A percentile compares a stretch with the other conserved stretches of the same genome.
Conservation (phyloP, 768 basidiomycete species). For the Boletus coccyginus region DNA sequence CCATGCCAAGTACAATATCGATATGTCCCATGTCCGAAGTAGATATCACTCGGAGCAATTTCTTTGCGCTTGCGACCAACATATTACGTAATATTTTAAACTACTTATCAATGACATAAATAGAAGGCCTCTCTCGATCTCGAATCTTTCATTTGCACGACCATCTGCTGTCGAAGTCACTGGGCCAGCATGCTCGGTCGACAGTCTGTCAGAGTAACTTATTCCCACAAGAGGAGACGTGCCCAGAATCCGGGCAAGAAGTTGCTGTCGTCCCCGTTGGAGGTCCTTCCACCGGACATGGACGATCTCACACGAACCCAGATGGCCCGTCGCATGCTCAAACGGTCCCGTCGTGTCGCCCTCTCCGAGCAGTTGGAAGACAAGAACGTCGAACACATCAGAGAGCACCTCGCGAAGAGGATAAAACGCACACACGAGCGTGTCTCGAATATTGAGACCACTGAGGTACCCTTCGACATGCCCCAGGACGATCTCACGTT, state of each 20-base stretch:
- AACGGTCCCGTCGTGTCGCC: slow-evolving; percentile 42
- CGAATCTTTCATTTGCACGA: not conserved
- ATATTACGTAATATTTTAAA: slow-evolving; percentile 6
- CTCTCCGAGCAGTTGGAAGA: slow-evolving; percentile 22
- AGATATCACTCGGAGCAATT: too few relatives aligned
- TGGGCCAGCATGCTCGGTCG: slow-evolving; percentile 10
- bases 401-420: slow-evolving; percentile 34
- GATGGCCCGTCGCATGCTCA: slow-evolving; percentile 46
- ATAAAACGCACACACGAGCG: slow-evolving; percentile 25
- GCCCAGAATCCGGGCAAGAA: slow-evolving; percentile 3
- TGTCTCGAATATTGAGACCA: slow-evolving; percentile 1
- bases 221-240: slow-evolving; percentile 34
- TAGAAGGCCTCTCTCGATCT: not conserved
- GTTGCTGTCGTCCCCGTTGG: slow-evolving; percentile 27
- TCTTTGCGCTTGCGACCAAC: not conserved
- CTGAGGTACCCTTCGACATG: not conserved
- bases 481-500: slow-evolving; percentile 21
- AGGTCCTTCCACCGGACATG: slow-evolving; percentile 22
- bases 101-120: not conserved
- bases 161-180: not conserved
- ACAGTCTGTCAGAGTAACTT: slow-evolving; percentile 26
- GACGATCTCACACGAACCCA: slow-evolving; percentile 38
- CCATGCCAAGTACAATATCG: too few relatives aligned
- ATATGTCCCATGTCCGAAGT: too few relatives aligned
- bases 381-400: slow-evolving; percentile 14